phyloP scores from a whole-genome alignment of 148 eudicot species.

The Pouteria glomerata region DNA sequence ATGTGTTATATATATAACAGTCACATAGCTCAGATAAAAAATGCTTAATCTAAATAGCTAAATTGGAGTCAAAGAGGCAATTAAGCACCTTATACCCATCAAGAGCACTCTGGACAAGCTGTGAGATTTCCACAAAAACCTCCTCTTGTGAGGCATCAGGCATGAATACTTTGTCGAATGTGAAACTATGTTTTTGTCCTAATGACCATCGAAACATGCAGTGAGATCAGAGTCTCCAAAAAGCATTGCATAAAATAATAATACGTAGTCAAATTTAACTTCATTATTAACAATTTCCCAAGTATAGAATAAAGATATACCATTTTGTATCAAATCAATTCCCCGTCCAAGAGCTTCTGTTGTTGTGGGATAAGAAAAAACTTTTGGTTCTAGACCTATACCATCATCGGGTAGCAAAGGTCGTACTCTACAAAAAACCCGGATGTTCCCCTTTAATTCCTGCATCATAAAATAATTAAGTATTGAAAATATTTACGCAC shows the following conservation, averaged over 20 bases:
- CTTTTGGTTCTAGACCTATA: slow-evolving; percentile 47
- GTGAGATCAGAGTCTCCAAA: background rate
- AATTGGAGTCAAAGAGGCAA: slow-evolving; percentile 1
- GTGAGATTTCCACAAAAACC: slow-evolving; percentile 96
- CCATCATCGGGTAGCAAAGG: slow-evolving; percentile 78
- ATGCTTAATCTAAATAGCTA: background rate
- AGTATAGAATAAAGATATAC: slow-evolving; percentile 25
- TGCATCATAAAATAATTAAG: slow-evolving; percentile 20
- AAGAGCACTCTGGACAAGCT: slow-evolving; percentile 98
- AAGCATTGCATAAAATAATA: background rate
- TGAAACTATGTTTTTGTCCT: slow-evolving; percentile 88
- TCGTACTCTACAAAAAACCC: slow-evolving; percentile 94
- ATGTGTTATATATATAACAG: background rate
- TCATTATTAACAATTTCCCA: background rate
- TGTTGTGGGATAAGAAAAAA: slow-evolving; percentile 61
- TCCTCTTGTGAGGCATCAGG: slow-evolving; percentile 82
- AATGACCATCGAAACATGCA: slow-evolving; percentile 7
- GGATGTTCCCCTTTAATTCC: slow-evolving; percentile 98
- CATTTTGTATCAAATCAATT: slow-evolving; percentile 80
- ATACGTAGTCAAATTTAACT: background rate
- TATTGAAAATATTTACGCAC: background rate
- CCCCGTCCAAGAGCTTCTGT: slow-evolving; percentile 74
- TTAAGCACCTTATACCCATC: slow-evolving; percentile 90
- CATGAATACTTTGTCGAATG: slow-evolving; percentile 80
- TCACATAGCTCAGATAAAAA: background rate